Evolutionary conservation across 371 early-diverging fungal species (phyloP).

Genomic region (Cokeromyces recurvatus): DNA sequence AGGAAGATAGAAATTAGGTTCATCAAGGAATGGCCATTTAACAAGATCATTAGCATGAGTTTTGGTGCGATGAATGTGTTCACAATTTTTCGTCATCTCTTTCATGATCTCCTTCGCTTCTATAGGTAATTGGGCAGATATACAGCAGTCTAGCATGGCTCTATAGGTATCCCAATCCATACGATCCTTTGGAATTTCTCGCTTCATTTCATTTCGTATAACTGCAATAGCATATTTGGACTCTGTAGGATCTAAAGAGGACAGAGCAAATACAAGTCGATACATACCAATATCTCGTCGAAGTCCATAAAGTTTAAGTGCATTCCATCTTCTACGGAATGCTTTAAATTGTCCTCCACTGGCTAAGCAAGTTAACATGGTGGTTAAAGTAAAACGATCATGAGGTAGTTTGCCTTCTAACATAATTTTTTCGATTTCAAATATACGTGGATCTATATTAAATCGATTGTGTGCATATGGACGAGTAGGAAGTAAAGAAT

Average conservation of each 20-base stretch:
- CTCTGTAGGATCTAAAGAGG: constrained; percentile 28
- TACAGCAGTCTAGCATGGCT: constrained; percentile 42
- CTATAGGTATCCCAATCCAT: constrained; percentile 21
- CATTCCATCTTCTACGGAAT: constrained; percentile 39
- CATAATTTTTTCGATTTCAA: constrained; percentile 45
- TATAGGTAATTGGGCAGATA: constrained; percentile 22
- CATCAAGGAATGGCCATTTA: constrained; percentile 9
- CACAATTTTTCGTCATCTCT: constrained; percentile 3
- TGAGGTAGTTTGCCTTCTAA: constrained; percentile 32
- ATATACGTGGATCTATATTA: constrained; percentile 32
- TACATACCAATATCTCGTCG: constrained; percentile 32
- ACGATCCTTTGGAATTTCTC: constrained; percentile 22
- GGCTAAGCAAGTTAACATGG: constrained; percentile 38
- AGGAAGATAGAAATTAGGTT: constrained; percentile 19
- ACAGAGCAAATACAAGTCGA: constrained; percentile 30
- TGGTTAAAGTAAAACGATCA: constrained; percentile 29
- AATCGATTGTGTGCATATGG: background rate
- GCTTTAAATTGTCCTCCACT: constrained; percentile 30
- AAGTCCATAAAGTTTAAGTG: constrained; percentile 30
- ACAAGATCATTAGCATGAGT: constrained; percentile 8
- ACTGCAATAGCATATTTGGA: constrained; percentile 36
- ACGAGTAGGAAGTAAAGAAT: constrained; percentile 9
- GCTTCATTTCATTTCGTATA: constrained; percentile 30
- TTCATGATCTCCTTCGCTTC: constrained; percentile 21
- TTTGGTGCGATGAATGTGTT: background rate